phyloP scores from a whole-genome alignment of 352 stramenopile genomes.

The Phytophthora macrochlamydospora region DNA sequence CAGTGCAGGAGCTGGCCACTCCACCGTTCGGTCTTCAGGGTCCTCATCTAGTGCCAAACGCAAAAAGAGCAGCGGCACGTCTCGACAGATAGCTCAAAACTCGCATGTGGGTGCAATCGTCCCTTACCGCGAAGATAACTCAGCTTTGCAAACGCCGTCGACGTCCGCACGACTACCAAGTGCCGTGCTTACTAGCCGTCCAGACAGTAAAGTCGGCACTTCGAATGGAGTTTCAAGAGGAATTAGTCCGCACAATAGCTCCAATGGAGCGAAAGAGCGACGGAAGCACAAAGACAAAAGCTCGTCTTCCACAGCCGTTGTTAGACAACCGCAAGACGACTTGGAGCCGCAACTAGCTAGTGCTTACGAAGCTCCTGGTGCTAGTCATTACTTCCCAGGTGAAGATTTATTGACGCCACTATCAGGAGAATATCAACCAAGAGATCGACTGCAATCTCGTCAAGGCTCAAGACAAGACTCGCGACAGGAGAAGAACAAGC shows the following conservation, averaged over 20 bases:
- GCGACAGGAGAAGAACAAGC: constrained; percentile 30
- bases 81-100: constrained; percentile 16
- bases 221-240: constrained; percentile 8
- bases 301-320: constrained; percentile 1
- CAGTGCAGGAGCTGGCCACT: constrained; percentile 30
- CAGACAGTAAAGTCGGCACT: constrained; percentile 15
- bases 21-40: constrained; percentile 34
- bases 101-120: neutral
- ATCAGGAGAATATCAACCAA: constrained; percentile 59
- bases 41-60: constrained; percentile 44
- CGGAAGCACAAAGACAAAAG: constrained; percentile 46
- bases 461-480: constrained; percentile 71
- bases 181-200: constrained; percentile 36
- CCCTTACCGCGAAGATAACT: constrained; percentile 13
- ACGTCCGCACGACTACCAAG: constrained; percentile 37
- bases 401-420: constrained; percentile 52
- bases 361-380: constrained; percentile 24
- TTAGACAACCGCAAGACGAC: constrained; percentile 25
- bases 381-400: constrained; percentile 23
- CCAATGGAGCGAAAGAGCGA: constrained; percentile 36
- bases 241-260: constrained; percentile 37
- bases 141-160: constrained; percentile 5
- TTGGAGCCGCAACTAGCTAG: constrained; percentile 25
- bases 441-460: constrained; percentile 77
- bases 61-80: constrained; percentile 21